These are phyloP conservation scores for Malus sylvestris DNA, from an alignment of 306 rosid species.

Conservation along the genomic window DNA sequence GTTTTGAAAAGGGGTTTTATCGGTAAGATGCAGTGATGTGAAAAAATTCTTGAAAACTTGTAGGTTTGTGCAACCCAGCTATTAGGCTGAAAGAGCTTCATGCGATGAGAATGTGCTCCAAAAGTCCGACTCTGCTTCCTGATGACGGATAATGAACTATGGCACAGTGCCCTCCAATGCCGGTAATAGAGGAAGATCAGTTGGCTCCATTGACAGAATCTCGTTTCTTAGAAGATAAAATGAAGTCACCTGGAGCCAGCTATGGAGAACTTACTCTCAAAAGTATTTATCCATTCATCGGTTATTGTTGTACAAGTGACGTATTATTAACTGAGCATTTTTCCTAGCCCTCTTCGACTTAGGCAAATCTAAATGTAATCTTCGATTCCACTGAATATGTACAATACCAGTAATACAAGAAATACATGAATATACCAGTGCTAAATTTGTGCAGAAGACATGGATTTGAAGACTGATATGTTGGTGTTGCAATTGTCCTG, in stretches of 20 bases:
- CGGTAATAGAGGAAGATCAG: not conserved
- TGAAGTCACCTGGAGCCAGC: not conserved
- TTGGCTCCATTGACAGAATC: not conserved
- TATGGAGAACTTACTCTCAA: not conserved
- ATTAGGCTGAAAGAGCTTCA: conserved; percentile 30
- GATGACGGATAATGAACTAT: conserved; percentile 8
- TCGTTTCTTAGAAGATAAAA: not conserved
- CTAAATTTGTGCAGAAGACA: not conserved
- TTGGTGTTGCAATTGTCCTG: not conserved
- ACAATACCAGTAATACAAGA: not conserved
- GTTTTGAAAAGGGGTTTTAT: not conserved
- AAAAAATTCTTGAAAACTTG: not conserved
- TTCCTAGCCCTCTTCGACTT: not conserved
- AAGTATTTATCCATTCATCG: not conserved
- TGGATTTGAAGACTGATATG: not conserved
- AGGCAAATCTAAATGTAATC: not conserved
- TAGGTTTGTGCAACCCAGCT: conserved; percentile 34
- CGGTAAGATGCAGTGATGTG: not conserved
- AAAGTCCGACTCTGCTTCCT: conserved; percentile 30
- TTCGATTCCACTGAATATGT: not conserved
- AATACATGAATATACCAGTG: not conserved
- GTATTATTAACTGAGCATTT: not conserved
- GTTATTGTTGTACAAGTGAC: not conserved
- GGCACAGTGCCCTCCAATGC: not conserved
- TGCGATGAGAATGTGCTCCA: conserved; percentile 26